phyloP scores from a whole-genome alignment of 23 red algal species.

The Gracilaria domingensis region DNA sequence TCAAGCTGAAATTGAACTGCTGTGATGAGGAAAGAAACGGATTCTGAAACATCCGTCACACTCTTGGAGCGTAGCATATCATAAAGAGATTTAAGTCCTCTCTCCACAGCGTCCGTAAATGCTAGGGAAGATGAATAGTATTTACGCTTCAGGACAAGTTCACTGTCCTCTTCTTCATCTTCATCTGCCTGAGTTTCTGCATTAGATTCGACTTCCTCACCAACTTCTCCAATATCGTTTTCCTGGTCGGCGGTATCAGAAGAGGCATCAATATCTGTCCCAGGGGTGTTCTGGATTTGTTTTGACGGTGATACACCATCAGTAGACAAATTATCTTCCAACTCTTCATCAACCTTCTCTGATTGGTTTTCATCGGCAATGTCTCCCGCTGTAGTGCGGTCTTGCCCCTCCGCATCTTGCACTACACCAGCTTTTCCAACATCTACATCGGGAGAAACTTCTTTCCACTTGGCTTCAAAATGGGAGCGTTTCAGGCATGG shows the following conservation, averaged over 20 bases:
- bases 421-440: neutral
- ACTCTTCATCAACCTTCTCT: neutral
- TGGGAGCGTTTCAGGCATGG: constrained; percentile 44
- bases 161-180: constrained; percentile 45
- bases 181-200: neutral
- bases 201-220: constrained; percentile 15
- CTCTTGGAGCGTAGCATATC: constrained; percentile 82
- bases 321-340: neutral
- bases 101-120: constrained; percentile 69
- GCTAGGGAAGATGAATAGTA: constrained; percentile 67
- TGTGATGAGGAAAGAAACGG: constrained; percentile 70
- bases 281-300: neutral
- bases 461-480: constrained; percentile 48
- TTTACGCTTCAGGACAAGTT: constrained; percentile 39
- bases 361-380: neutral
- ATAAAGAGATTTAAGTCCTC: constrained; percentile 52
- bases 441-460: neutral
- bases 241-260: neutral
- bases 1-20: constrained; percentile 84
- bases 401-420: neutral
- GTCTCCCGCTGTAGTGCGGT: neutral
- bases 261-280: neutral
- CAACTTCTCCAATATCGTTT: neutral
- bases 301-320: neutral
- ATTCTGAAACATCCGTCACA: constrained; percentile 88